Evolutionary conservation across 768 basidiomycete genomes (phyloP).

Genomic region (Mycena rebaudengoi): DNA sequence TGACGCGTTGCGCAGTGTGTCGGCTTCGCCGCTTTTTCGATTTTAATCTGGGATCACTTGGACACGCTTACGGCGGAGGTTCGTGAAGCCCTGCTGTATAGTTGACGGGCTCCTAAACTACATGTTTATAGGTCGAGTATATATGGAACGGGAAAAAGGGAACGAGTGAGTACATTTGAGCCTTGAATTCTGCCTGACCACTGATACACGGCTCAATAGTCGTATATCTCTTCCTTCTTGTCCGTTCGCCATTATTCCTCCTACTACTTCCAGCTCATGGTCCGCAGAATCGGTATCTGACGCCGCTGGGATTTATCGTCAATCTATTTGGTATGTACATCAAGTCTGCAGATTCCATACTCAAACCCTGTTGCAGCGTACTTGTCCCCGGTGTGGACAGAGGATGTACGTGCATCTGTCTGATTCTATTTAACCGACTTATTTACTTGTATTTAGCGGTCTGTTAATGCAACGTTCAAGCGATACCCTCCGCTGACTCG

Average conservation of each 20-base stretch:
- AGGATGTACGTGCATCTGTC: conserved; percentile 38
- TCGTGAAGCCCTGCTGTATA: neutral
- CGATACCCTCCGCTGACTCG: too few relatives aligned
- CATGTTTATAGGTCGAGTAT: conserved; percentile 62
- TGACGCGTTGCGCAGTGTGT: conserved; percentile 33
- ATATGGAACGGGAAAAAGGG: conserved; percentile 62
- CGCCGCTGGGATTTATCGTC: conserved; percentile 67
- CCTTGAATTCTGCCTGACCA: too few relatives aligned
- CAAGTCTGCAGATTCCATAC: neutral
- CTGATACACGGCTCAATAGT: conserved; percentile 42
- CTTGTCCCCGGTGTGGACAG: conserved; percentile 49
- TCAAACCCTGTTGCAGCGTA: conserved; percentile 45
- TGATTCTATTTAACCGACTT: too few relatives aligned
- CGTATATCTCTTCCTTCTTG: conserved; percentile 53
- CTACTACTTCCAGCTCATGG: neutral
- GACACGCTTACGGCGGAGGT: conserved; percentile 61
- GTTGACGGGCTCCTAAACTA: too few relatives aligned
- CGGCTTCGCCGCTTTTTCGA: conserved; percentile 43
- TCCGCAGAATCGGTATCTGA: conserved; percentile 71
- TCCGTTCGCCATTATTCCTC: conserved; percentile 26
- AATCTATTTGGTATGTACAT: conserved; percentile 56
- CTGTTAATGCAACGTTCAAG: neutral
- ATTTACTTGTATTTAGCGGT: conserved; percentile 11
- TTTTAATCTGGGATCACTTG: conserved; percentile 58
- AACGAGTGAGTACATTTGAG: conserved; percentile 48